A percentile compares a stretch with the other conserved stretches of the same genome.
phyloP scores from a whole-genome alignment of 192 early-diverging fungal genomes.

The Chytriomyces sp. region DNA sequence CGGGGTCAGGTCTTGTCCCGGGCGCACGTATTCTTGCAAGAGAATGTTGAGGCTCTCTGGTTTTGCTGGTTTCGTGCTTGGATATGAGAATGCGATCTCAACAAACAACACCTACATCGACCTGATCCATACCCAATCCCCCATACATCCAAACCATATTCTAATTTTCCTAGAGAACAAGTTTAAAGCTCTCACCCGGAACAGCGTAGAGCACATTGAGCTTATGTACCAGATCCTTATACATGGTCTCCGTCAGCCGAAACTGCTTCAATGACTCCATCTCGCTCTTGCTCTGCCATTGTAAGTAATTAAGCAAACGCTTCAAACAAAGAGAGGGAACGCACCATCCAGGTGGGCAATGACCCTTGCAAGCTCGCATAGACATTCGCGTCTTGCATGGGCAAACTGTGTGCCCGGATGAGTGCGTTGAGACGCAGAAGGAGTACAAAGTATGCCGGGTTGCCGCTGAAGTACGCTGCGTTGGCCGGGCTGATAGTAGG shows the following conservation, averaged over 20 bases:
- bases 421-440: constrained; percentile 68
- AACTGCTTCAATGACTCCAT: constrained; percentile 37
- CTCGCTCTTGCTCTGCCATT: background rate
- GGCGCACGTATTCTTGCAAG: constrained; percentile 36
- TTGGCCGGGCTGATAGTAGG: background rate
- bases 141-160: too few species aligned
- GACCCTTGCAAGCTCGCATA: background rate
- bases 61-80: constrained; percentile 8
- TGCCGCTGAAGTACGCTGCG: constrained; percentile 86
- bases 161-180: too few species aligned
- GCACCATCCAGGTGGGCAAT: constrained; percentile 28
- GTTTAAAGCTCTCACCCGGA: constrained; percentile 27
- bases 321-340: constrained; percentile 23
- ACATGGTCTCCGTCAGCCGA: constrained; percentile 29
- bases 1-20: constrained; percentile 26
- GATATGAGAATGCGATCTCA: too few species aligned
- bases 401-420: constrained; percentile 41
- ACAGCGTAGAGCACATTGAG: constrained; percentile 47
- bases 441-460: constrained; percentile 76
- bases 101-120: too few species aligned
- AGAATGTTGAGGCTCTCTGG: constrained; percentile 3
- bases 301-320: constrained; percentile 10
- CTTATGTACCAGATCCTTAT: constrained; percentile 42
- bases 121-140: too few species aligned
- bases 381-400: constrained; percentile 25